phyloP scores from a whole-genome alignment of 805 yeast species.

The Nematodospora valgi region DNA sequence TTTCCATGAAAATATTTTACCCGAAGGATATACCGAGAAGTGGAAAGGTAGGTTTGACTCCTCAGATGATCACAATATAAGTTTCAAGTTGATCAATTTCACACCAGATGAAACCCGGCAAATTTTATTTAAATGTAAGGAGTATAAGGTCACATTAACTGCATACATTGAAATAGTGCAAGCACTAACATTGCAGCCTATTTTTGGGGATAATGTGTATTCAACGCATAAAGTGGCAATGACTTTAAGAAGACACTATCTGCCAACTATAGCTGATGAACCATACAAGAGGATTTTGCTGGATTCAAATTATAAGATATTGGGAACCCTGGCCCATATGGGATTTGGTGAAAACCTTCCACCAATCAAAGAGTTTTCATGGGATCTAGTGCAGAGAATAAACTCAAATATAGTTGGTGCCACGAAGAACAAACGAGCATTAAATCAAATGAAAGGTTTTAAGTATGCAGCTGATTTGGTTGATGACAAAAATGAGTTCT shows the following conservation, averaged over 20 bases:
- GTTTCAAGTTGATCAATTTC: constrained; percentile 26
- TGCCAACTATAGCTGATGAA: constrained; percentile 10
- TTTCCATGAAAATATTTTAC: constrained; percentile 19
- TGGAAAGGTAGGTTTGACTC: constrained; percentile 31
- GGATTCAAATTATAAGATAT: constrained; percentile 19
- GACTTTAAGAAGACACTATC: constrained; percentile 28
- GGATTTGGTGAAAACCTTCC: constrained; percentile 30
- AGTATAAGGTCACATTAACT: constrained; percentile 29
- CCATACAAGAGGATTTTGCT: constrained; percentile 16
- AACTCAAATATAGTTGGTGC: constrained; percentile 16
- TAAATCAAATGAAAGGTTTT: constrained; percentile 20
- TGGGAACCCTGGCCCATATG: constrained; percentile 33
- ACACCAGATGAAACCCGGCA: constrained; percentile 19
- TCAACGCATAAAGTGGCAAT: constrained; percentile 27
- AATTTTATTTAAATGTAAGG: constrained; percentile 26
- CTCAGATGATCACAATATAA: constrained; percentile 14
- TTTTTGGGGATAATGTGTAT: constrained; percentile 23
- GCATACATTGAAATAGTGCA: constrained; percentile 24
- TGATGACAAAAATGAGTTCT: constrained; percentile 14
- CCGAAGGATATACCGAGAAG: constrained; percentile 15
- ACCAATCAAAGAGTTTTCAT: constrained; percentile 27
- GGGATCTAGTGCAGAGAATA: constrained; percentile 28
- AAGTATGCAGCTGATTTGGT: constrained; percentile 12
- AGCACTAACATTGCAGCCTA: constrained; percentile 25
- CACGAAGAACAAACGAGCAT: constrained; percentile 19